Conservation (phyloP, 139 green algal genomes). For the Microglena sp. region DNA sequence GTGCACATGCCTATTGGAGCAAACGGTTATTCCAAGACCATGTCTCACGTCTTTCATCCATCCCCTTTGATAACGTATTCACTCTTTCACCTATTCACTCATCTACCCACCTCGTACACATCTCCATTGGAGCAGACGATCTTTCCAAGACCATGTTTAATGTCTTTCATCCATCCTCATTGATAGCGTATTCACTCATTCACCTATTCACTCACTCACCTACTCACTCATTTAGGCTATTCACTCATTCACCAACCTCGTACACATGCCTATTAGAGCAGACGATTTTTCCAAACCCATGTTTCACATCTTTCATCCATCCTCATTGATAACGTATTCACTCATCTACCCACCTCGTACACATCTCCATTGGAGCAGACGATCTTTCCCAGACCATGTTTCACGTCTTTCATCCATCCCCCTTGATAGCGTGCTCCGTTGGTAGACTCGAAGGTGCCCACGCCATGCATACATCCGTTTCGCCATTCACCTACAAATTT, state of each 20-base stretch:
- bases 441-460: constrained; percentile 55
- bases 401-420: constrained; percentile 54
- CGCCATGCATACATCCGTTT: constrained; percentile 65
- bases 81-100: no score
- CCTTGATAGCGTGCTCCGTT: constrained; percentile 62
- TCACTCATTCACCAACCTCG: neutral
- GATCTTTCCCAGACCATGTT: constrained; percentile 76
- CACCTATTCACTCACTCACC: constrained; percentile 64
- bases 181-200: constrained; percentile 69
- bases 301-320: no score
- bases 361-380: constrained; percentile 62
- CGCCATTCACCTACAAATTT: constrained; percentile 56
- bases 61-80: no score
- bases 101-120: constrained; percentile 46
- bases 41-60: no score
- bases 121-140: constrained; percentile 70
- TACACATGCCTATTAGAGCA: no score
- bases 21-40: no score
- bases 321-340: no score
- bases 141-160: constrained; percentile 72
- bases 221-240: neutral
- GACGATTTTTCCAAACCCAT: no score
- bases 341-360: constrained; percentile 70
- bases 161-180: constrained; percentile 55
- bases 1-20: no score